Evolutionary conservation across 2,329 filamentous ascomycete species (phyloP).

Genomic region (Aspergillus chevalieri): DNA sequence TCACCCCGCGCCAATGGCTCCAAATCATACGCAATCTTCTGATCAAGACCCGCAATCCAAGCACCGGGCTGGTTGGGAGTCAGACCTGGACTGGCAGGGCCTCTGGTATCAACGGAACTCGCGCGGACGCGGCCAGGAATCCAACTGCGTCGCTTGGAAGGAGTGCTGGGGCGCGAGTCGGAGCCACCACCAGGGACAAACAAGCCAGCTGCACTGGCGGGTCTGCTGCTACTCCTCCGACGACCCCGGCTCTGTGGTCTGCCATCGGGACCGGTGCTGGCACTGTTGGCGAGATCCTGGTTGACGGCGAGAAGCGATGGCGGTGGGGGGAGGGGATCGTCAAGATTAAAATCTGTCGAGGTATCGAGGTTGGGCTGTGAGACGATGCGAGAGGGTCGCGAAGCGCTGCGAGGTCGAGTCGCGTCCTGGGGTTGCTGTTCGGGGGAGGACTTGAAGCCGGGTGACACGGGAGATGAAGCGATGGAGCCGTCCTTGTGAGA

Average conservation of each 20-base stretch:
- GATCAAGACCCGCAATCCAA: constrained; percentile 55
- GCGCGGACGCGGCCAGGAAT: constrained; percentile 35
- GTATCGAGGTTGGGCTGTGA: constrained; percentile 27
- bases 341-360: constrained; percentile 24
- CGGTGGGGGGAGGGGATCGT: constrained; percentile 32
- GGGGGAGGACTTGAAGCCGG: constrained; percentile 15
- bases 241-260: constrained; percentile 34
- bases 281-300: constrained; percentile 29
- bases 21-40: constrained; percentile 53
- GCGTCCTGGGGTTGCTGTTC: constrained; percentile 16
- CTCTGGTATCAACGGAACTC: constrained; percentile 27
- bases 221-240: constrained; percentile 26
- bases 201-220: constrained; percentile 29
- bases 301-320: constrained; percentile 35
- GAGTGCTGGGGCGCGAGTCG: constrained; percentile 28
- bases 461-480: constrained; percentile 23
- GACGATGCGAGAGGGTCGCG: constrained; percentile 28
- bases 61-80: constrained; percentile 38
- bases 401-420: constrained; percentile 20
- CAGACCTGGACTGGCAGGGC: constrained; percentile 5
- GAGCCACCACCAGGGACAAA: constrained; percentile 28
- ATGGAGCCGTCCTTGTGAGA: constrained; percentile 29
- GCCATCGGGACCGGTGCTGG: constrained; percentile 23
- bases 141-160: constrained; percentile 41
- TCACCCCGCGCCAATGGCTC: constrained; percentile 46